A percentile compares a stretch with the other conserved stretches of the same genome.
Evolutionary conservation across 2,329 filamentous ascomycete species (phyloP).

Genomic region (Cercospora zeina): DNA sequence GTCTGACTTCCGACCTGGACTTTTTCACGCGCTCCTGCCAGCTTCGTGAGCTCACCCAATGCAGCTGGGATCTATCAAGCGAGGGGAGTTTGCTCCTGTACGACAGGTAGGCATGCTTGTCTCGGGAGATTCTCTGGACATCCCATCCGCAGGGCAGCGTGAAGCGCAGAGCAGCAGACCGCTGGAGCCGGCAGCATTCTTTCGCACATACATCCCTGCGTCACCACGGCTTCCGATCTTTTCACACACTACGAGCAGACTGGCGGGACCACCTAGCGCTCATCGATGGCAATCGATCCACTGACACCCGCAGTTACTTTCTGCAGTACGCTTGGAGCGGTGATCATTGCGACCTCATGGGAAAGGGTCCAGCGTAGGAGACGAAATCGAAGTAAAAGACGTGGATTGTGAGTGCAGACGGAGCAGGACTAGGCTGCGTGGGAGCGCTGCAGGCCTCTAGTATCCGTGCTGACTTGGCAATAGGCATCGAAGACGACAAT

Average conservation of each 20-base stretch:
- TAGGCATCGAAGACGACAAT: not conserved
- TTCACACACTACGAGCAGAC: not conserved
- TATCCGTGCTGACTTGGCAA: not conserved
- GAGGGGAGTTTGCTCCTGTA: not conserved
- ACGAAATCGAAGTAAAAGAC: not conserved
- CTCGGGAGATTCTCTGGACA: not conserved
- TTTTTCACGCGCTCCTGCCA: not conserved
- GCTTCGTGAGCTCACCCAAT: not conserved
- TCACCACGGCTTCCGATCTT: not conserved
- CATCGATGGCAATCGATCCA: conserved; percentile 8
- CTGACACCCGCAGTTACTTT: not conserved
- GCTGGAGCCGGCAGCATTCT: conserved; percentile 1
- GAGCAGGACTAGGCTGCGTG: too few species aligned
- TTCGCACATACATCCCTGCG: not conserved
- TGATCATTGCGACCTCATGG: conserved; percentile 11
- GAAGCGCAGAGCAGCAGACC: not conserved
- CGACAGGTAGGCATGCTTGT: not conserved
- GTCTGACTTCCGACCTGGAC: not conserved
- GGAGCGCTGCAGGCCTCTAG: not conserved
- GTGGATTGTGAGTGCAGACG: not conserved
- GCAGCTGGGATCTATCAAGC: not conserved
- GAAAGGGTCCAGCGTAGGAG: not conserved
- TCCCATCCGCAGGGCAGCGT: not conserved
- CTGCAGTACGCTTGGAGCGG: conserved; percentile 9
- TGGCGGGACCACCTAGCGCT: not conserved